Evolutionary conservation across 441 rosid species (phyloP), one percentile per base, ranked within the genome.

Genomic region (Theobroma grandiflorum): DNA sequence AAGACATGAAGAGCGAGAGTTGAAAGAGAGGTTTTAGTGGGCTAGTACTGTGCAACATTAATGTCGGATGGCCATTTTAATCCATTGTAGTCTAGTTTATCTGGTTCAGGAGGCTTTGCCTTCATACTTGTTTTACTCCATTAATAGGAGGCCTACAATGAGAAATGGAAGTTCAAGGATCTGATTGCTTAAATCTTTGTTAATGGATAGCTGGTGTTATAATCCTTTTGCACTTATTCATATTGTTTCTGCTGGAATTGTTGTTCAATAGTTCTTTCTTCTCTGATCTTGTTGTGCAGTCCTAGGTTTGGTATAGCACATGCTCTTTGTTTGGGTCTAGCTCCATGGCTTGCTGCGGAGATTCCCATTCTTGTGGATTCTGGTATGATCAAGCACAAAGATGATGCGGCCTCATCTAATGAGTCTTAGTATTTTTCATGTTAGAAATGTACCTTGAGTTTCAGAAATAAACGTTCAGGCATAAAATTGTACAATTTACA

Each of bases 341-440:
- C 99, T 74, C 99, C 99, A 69, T 94, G 98, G 98, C 96, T 96
- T 22, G 99, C 99, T 22, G 98, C 99, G 71, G 99, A 96, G 89
- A 85, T 94, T 82, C 99, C 99, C 20, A 81, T 94, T 78, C 98
- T 96, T 35, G 98, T 96, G 62, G 98, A 96, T 75, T 94, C 98
- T 4, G 98, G 99, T 78, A 92, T 91, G 95, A 92, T 94, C 74
- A 96, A 94, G 92, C 99, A 96, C 91, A 94, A 94, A 81, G 99
- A 94, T 82, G 98, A 94, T 55, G 88, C 93, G 3, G 71, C 95
- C 43, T 72, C 97, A 8, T 84, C 95, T 52, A 83, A 65, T 8
- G 98, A 88, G 78, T 79, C 94, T 26, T 91, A 91, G 80, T 53
- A 40, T 81, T 43, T 65, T 52, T 69, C 6, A 72, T 77, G 69